Percentiles rank a stretch among this genome's conserved stretches.
These are phyloP conservation scores for Glycyrrhiza uralensis DNA, from an alignment of 306 rosid species.

Conservation along the genomic window DNA sequence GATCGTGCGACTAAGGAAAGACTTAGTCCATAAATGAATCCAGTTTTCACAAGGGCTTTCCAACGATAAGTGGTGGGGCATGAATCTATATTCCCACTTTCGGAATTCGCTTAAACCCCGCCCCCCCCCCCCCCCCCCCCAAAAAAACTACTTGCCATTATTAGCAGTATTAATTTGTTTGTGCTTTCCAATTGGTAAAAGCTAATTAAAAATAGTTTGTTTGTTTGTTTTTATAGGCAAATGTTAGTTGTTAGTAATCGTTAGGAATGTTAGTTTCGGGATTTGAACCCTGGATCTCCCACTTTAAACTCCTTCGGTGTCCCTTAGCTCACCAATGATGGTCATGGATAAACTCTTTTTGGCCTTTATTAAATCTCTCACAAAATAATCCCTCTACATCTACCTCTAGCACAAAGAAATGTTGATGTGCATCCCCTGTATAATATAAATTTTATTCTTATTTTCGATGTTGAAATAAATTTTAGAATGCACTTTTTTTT, in stretches of 20 bases:
- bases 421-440: too few species aligned
- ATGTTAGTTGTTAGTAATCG: too few species aligned
- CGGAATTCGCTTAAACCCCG: not conserved
- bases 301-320: too few species aligned
- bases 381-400: not conserved
- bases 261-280: too few species aligned
- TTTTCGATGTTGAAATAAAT: too few species aligned
- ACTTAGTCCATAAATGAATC: not conserved
- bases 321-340: too few species aligned
- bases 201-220: not conserved
- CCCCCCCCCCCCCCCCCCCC: too few species aligned
- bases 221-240: too few species aligned
- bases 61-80: not conserved
- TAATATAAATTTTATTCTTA: too few species aligned
- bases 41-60: not conserved
- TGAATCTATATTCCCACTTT: conserved; percentile 12
- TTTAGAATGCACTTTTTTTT: too few species aligned
- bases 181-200: not conserved
- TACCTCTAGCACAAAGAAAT: too few species aligned
- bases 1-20: not conserved
- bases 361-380: not conserved
- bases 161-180: not conserved
- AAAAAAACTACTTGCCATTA: not conserved
- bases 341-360: not conserved
- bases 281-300: too few species aligned